These are phyloP conservation scores for Isatis lusitanica DNA, from an alignment of 441 rosid genomes.

Conservation along the genomic window DNA sequence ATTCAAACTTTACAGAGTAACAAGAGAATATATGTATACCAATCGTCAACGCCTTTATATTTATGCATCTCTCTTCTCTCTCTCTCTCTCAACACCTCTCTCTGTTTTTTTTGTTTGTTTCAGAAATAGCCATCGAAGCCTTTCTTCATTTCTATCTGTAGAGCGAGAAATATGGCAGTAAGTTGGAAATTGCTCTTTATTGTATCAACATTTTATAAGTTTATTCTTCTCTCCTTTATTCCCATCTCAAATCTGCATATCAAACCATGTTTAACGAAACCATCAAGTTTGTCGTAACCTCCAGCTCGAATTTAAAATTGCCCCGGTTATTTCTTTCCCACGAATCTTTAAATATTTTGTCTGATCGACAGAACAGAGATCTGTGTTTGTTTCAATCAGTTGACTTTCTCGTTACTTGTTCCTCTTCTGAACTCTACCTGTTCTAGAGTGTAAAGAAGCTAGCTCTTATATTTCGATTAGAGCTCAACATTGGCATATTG, in stretches of 20 bases:
- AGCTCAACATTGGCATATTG: not conserved
- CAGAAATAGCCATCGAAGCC: constrained; percentile 22
- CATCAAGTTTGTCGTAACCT: not conserved
- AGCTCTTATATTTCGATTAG: not conserved
- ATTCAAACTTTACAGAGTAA: constrained; percentile 33
- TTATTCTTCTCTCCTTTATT: not conserved
- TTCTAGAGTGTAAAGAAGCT: not conserved
- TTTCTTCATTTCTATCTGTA: not conserved
- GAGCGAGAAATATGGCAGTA: constrained; percentile 33
- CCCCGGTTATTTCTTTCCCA: not conserved
- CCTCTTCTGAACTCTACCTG: not conserved
- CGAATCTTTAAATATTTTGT: not conserved
- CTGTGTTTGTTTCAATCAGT: constrained; percentile 5
- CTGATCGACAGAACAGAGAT: constrained; percentile 6
- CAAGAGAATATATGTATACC: constrained; percentile 2
- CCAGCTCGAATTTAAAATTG: not conserved
- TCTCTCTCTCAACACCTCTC: constrained; percentile 1
- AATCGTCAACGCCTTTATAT: constrained; percentile 15
- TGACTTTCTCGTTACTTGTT: constrained; percentile 15
- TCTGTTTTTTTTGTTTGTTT: not conserved
- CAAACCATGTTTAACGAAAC: not conserved
- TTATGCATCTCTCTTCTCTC: not conserved
- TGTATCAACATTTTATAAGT: not conserved
- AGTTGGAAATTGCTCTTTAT: constrained; percentile 12
- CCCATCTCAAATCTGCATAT: not conserved